A percentile compares a stretch with the other conserved stretches of the same genome.
phyloP scores from a whole-genome alignment of 1,284 basidiomycete species.

The Ustilago loliicola region DNA sequence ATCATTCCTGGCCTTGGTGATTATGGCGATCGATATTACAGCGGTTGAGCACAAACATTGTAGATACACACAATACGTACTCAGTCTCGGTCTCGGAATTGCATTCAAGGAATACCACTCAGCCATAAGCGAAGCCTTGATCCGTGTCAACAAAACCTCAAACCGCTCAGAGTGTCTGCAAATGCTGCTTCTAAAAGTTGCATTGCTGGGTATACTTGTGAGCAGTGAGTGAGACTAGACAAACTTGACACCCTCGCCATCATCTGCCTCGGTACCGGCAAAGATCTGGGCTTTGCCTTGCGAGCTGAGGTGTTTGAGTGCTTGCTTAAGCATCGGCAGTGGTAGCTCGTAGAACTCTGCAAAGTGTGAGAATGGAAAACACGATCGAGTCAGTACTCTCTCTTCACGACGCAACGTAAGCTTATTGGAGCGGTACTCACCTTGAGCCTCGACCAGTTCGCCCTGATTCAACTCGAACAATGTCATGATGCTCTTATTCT shows the following conservation, averaged over 20 bases:
- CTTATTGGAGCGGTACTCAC: slow-evolving; percentile 10
- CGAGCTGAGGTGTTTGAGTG: slow-evolving; percentile 73
- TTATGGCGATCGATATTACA: slow-evolving; percentile 68
- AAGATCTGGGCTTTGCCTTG: slow-evolving; percentile 74
- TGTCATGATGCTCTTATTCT: slow-evolving; percentile 74
- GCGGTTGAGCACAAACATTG: slow-evolving; percentile 26
- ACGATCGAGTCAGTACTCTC: not conserved
- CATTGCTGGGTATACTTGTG: not conserved
- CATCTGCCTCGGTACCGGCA: slow-evolving; percentile 71
- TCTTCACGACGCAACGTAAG: not conserved
- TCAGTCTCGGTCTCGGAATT: not conserved
- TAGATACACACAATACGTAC: not conserved
- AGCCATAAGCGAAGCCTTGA: too few species aligned
- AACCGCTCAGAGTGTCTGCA: too few species aligned
- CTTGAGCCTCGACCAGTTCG: slow-evolving; percentile 70
- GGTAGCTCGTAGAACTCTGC: slow-evolving; percentile 73
- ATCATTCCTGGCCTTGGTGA: slow-evolving; percentile 69
- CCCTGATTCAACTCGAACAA: slow-evolving; percentile 74
- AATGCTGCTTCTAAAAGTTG: not conserved
- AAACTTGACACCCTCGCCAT: slow-evolving; percentile 73
- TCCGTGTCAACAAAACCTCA: too few species aligned
- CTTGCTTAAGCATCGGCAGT: slow-evolving; percentile 70
- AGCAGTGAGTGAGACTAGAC: slow-evolving; percentile 57
- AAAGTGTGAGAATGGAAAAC: not conserved
- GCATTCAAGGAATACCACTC: not conserved